phyloP scores from a whole-genome alignment of 768 basidiomycete species.

The Termitomyces sp. region DNA sequence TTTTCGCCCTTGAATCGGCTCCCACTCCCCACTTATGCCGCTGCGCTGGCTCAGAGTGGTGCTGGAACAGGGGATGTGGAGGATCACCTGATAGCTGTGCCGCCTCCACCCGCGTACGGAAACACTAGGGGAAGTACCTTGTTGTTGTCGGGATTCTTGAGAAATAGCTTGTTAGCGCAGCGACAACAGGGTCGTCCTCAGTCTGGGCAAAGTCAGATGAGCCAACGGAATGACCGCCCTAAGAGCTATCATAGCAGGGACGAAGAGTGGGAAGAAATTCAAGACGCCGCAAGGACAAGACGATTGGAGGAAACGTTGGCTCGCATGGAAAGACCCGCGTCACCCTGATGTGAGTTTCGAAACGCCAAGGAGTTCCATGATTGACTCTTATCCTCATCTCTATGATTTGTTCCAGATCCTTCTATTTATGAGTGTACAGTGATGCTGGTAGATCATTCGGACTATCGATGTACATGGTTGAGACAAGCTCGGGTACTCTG shows the following conservation, averaged over 20 bases:
- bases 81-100: conserved; percentile 60
- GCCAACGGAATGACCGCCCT: conserved; percentile 36
- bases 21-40: conserved; percentile 67
- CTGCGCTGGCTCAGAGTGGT: conserved; percentile 64
- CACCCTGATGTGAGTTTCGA: conserved; percentile 2
- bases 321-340: conserved; percentile 30
- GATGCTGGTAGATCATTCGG: not conserved
- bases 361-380: not conserved
- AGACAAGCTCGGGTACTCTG: not conserved
- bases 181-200: conserved; percentile 33
- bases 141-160: conserved; percentile 49
- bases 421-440: not conserved
- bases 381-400: not conserved
- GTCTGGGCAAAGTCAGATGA: conserved; percentile 30
- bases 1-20: conserved; percentile 71
- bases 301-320: conserved; percentile 55
- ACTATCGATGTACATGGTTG: not conserved
- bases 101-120: conserved; percentile 77
- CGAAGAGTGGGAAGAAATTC: conserved; percentile 53
- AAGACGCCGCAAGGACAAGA: conserved; percentile 49
- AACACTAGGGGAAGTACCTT: conserved; percentile 68
- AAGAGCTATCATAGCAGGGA: conserved; percentile 52
- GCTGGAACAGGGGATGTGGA: conserved; percentile 75
- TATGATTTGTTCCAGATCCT: not conserved
- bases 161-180: conserved; percentile 44